Conservation (phyloP, 2,329 filamentous ascomycete genomes). For the Pyricularia sp. region DNA sequence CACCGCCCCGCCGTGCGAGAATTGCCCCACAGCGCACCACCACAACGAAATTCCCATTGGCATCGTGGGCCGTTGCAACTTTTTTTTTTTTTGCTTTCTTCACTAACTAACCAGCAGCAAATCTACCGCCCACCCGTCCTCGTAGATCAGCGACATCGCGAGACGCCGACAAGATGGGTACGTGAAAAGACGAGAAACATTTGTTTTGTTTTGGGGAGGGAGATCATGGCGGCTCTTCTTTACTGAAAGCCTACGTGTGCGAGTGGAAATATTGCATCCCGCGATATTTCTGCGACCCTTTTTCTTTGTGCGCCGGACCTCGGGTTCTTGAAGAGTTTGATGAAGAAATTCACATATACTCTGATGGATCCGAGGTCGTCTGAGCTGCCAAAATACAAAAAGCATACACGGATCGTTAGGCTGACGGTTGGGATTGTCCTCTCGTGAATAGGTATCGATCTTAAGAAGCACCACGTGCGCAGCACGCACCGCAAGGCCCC, state of each 20-base stretch:
- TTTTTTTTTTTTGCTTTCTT: constrained; percentile 8
- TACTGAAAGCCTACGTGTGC: constrained; percentile 30
- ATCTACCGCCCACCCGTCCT: constrained; percentile 11
- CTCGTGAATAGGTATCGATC: constrained; percentile 53
- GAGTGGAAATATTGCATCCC: constrained; percentile 26
- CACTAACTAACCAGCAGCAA: constrained; percentile 23
- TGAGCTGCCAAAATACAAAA: constrained; percentile 1
- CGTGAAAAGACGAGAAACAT: constrained; percentile 21
- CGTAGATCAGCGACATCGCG: constrained; percentile 16
- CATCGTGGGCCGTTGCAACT: constrained; percentile 5
- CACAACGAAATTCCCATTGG: neutral
- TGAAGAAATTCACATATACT: neutral
- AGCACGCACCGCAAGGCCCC: constrained; percentile 78
- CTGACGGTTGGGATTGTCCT: constrained; percentile 39
- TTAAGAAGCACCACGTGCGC: constrained; percentile 56
- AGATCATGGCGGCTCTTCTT: constrained; percentile 18
- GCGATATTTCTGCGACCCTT: constrained; percentile 4
- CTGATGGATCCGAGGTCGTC: neutral
- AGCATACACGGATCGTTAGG: constrained; percentile 50
- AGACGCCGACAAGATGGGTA: constrained; percentile 48
- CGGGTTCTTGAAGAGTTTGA: neutral
- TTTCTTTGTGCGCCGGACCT: constrained; percentile 3
- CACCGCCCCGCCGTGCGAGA: constrained; percentile 23
- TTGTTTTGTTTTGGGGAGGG: neutral
- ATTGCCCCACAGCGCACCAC: neutral